phyloP scores from a whole-genome alignment of 1,139 yeast genomes.

The Arxiozyma heterogenica region DNA sequence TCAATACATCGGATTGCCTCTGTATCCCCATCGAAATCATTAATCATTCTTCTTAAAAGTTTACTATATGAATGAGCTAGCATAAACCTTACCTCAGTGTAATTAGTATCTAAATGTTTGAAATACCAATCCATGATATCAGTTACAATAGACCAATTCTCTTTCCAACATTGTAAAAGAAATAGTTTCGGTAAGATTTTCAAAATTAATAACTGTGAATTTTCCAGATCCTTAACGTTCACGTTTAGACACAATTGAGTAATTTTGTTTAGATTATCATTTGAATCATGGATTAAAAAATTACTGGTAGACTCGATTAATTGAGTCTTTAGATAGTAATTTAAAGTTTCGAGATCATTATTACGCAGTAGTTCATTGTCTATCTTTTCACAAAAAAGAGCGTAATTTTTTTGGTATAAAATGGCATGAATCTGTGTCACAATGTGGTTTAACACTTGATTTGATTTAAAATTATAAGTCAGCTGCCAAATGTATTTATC shows the following conservation, averaged over 20 bases:
- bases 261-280: background rate
- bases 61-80: constrained; percentile 31
- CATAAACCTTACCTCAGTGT: constrained; percentile 29
- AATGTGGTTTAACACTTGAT: constrained; percentile 39
- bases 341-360: constrained; percentile 12
- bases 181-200: constrained; percentile 28
- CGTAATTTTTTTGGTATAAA: constrained; percentile 23
- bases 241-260: background rate
- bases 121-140: constrained; percentile 39
- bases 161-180: constrained; percentile 11
- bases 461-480: constrained; percentile 32
- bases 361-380: background rate
- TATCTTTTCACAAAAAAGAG: constrained; percentile 8
- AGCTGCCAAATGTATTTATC: constrained; percentile 33
- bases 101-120: constrained; percentile 29
- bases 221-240: background rate
- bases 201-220: constrained; percentile 4
- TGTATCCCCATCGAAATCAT: constrained; percentile 18
- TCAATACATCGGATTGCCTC: constrained; percentile 20
- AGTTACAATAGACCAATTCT: constrained; percentile 35
- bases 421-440: constrained; percentile 27
- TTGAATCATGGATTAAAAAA: background rate
- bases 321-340: constrained; percentile 10
- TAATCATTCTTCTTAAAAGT: constrained; percentile 16
- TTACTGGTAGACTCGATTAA: background rate